Evolutionary conservation across 2,329 filamentous ascomycete genomes (phyloP).

Genomic region (Fusarium continuum): DNA sequence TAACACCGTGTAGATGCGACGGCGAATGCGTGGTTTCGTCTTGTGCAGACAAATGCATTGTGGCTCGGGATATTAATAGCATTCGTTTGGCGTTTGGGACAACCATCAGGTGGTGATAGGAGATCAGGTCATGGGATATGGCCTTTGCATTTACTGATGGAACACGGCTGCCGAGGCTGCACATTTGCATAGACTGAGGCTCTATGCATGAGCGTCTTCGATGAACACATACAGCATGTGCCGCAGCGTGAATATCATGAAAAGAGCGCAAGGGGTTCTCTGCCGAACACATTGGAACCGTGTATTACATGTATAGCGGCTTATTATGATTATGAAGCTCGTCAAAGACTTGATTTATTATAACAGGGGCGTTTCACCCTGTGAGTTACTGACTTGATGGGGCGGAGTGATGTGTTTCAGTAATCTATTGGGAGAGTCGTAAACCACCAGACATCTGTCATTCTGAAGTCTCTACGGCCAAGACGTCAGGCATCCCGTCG

Average conservation of each 20-base stretch:
- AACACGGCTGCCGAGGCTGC: conserved; percentile 4
- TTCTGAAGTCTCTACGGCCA: too few species aligned
- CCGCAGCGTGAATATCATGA: conserved; percentile 5
- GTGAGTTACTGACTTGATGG: too few species aligned
- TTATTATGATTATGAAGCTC: conserved; percentile 3
- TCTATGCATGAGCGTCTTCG: conserved; percentile 14
- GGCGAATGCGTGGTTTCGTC: neutral
- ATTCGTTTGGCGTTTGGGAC: conserved; percentile 38
- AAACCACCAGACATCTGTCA: too few species aligned
- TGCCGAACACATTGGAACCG: neutral
- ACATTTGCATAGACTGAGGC: conserved; percentile 4
- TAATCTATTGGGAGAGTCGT: too few species aligned
- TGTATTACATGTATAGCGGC: conserved; percentile 3
- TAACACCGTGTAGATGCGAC: conserved; percentile 68
- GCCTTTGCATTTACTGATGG: conserved; percentile 25
- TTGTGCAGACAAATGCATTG: neutral
- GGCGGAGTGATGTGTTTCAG: too few species aligned
- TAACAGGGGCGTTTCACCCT: too few species aligned
- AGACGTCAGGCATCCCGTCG: too few species aligned
- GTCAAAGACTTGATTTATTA: neutral
- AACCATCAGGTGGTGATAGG: conserved; percentile 12
- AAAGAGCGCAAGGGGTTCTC: neutral
- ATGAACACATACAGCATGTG: conserved; percentile 2
- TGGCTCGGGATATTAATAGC: conserved; percentile 29
- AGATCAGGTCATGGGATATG: conserved; percentile 16